phyloP scores from a whole-genome alignment of 192 early-diverging fungal species.

The Entophlyctis luteolus region DNA sequence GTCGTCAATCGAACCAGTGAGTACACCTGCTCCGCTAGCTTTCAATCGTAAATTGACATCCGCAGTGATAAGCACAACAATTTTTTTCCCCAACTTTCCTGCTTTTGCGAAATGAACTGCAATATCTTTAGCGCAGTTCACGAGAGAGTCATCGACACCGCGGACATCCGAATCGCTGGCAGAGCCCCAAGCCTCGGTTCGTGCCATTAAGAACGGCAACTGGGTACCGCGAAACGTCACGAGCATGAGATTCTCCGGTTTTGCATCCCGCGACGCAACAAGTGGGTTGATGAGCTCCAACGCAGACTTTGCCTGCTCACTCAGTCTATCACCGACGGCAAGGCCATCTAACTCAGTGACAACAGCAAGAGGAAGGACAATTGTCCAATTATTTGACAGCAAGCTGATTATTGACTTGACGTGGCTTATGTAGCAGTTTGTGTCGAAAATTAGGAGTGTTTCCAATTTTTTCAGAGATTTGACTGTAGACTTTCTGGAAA shows the following conservation, averaged over 20 bases:
- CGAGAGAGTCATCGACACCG: conserved; percentile 38
- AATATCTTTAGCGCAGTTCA: conserved; percentile 21
- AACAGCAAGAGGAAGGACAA: conserved; percentile 24
- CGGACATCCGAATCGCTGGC: conserved; percentile 9
- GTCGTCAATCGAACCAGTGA: conserved; percentile 18
- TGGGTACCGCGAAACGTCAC: conserved; percentile 37
- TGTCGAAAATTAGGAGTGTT: conserved; percentile 25
- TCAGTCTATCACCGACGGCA: not conserved
- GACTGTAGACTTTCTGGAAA: not conserved
- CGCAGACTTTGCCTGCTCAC: conserved; percentile 14
- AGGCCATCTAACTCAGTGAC: conserved; percentile 44
- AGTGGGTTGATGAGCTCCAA: conserved; percentile 12
- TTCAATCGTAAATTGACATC: conserved; percentile 47
- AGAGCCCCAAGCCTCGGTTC: conserved; percentile 38
- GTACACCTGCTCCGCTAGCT: conserved; percentile 33
- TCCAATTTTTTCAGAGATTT: not conserved
- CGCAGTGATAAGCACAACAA: conserved; percentile 37
- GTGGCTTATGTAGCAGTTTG: conserved; percentile 27
- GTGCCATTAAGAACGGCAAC: conserved; percentile 29
- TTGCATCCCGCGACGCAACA: not conserved
- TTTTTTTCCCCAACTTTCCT: not conserved
- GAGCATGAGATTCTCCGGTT: conserved; percentile 27
- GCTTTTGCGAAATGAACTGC: not conserved
- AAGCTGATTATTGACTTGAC: not conserved
- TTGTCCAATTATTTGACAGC: conserved; percentile 3